Percentiles rank a stretch among this genome's conserved stretches.
Conservation (phyloP, 805 yeast species). For the Lipomyces yamadae region DNA sequence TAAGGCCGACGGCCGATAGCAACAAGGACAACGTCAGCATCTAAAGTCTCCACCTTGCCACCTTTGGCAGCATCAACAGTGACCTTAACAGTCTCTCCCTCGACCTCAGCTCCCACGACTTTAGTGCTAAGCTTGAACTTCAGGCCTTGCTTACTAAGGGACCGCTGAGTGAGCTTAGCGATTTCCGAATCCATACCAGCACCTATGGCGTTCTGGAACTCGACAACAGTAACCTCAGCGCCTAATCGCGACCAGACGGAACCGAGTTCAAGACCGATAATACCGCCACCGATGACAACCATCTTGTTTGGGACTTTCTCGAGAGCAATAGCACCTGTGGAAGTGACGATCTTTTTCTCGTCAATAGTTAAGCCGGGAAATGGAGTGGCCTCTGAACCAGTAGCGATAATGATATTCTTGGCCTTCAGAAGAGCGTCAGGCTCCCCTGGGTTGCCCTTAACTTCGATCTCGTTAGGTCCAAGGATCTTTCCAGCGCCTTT, state of each 20-base stretch:
- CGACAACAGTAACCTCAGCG: conserved; percentile 90
- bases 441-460: conserved; percentile 84
- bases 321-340: conserved; percentile 87
- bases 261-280: conserved; percentile 99
- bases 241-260: conserved; percentile 97
- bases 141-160: conserved; percentile 91
- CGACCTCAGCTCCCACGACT: conserved; percentile 83
- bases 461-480: conserved; percentile 76
- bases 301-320: conserved; percentile 90
- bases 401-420: conserved; percentile 90
- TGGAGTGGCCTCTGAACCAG: conserved; percentile 98
- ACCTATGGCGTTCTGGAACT: conserved; percentile 89
- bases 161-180: conserved; percentile 85
- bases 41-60: conserved; percentile 77
- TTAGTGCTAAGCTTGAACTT: conserved; percentile 92
- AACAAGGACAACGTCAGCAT: conserved; percentile 91
- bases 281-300: conserved; percentile 98
- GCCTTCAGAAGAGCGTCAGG: conserved; percentile 76
- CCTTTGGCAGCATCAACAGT: conserved; percentile 88
- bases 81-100: conserved; percentile 85
- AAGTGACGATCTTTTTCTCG: conserved; percentile 94
- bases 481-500: conserved; percentile 91
- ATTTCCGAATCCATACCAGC: conserved; percentile 99
- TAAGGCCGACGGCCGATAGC: conserved; percentile 99
- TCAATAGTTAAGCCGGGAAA: conserved; percentile 98